Conservation (phyloP, 2,329 filamentous ascomycete genomes). For the Magnaporthiopsis poae region DNA sequence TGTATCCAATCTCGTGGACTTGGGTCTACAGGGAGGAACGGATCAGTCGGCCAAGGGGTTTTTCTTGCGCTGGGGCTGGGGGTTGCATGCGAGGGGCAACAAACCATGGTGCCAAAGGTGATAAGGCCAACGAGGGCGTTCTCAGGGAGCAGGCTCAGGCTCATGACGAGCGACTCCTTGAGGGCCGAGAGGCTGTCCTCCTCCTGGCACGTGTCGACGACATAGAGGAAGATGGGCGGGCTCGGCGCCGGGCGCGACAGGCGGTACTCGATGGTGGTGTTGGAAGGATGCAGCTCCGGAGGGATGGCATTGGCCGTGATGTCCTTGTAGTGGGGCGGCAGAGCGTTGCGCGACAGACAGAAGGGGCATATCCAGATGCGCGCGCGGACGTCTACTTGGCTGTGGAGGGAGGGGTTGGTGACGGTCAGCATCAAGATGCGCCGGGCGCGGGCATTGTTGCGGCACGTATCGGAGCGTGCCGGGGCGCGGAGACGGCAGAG, state of each 20-base stretch:
- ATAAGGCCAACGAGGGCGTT: slow-evolving; percentile 75
- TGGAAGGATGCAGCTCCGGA: slow-evolving; percentile 69
- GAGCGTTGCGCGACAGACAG: slow-evolving; percentile 71
- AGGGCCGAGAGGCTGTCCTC: slow-evolving; percentile 73
- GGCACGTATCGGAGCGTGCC: background rate
- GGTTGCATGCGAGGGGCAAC: slow-evolving; percentile 12
- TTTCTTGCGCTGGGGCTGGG: background rate
- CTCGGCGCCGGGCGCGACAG: slow-evolving; percentile 74
- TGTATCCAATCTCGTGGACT: slow-evolving; percentile 96
- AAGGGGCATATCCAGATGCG: slow-evolving; percentile 85
- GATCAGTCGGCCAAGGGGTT: slow-evolving; percentile 14
- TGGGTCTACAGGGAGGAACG: slow-evolving; percentile 51
- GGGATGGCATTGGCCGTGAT: slow-evolving; percentile 75
- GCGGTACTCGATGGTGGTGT: slow-evolving; percentile 84
- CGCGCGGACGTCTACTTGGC: slow-evolving; percentile 74
- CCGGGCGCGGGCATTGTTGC: background rate
- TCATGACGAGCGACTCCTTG: slow-evolving; percentile 80
- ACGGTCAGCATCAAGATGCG: slow-evolving; percentile 15
- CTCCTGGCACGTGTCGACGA: slow-evolving; percentile 81
- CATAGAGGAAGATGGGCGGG: slow-evolving; percentile 76
- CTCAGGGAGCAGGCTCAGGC: slow-evolving; percentile 69
- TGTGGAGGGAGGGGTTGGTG: slow-evolving; percentile 25
- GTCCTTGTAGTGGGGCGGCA: slow-evolving; percentile 81
- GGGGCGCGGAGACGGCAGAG: background rate
- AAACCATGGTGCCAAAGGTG: slow-evolving; percentile 86